Evolutionary conservation across 257 asterid genomes (phyloP).

Genomic region (Ilex asprella): DNA sequence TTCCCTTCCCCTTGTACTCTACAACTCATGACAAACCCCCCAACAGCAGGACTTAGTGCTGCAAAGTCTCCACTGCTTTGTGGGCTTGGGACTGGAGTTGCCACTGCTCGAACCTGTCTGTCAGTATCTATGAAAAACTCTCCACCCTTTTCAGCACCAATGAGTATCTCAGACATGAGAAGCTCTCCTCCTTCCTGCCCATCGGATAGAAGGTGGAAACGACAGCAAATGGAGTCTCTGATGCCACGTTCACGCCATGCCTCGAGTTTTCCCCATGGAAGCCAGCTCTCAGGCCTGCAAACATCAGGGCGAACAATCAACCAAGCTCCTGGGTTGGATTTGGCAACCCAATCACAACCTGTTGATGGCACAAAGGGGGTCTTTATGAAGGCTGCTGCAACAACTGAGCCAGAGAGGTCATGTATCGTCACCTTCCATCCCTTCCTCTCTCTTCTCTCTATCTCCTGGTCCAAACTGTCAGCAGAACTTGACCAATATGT

Average conservation of each 20-base stretch:
- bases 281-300: conserved; percentile 80
- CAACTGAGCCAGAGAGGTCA: conserved; percentile 92
- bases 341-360: conserved; percentile 95
- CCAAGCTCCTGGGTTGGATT: conserved; percentile 99
- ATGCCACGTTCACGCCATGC: conserved; percentile 94
- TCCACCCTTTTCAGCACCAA: conserved; percentile 83
- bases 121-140: conserved; percentile 86
- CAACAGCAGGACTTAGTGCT: conserved; percentile 50
- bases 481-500: conserved; percentile 51
- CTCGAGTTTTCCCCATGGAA: conserved; percentile 98
- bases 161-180: conserved; percentile 63
- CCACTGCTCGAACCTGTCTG: conserved; percentile 42
- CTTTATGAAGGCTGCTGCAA: conserved; percentile 92
- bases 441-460: conserved; percentile 74
- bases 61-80: conserved; percentile 84
- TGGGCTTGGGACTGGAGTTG: conserved; percentile 65
- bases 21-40: conserved; percentile 92
- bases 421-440: conserved; percentile 97
- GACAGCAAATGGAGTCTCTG: conserved; percentile 68
- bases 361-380: conserved; percentile 94
- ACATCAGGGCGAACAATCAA: conserved; percentile 82
- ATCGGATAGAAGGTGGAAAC: conserved; percentile 72
- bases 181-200: conserved; percentile 70
- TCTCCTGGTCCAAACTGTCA: conserved; percentile 56
- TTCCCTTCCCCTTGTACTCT: conserved; percentile 84